These are phyloP conservation scores for Cocos nucifera DNA, from an alignment of 176 grass and related monocot species.

Conservation along the genomic window DNA sequence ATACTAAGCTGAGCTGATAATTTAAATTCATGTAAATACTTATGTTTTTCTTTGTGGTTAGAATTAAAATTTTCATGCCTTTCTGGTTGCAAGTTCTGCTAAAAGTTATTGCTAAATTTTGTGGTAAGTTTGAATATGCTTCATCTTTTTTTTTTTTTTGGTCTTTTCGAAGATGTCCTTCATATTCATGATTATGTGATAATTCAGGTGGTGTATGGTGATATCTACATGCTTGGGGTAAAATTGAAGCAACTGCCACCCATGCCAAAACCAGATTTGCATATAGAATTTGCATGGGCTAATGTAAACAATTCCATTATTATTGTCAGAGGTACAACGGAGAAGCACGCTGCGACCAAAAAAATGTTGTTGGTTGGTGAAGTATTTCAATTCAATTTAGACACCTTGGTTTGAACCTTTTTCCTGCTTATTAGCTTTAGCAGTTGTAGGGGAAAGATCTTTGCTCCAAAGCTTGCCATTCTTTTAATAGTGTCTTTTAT, in stretches of 20 bases:
- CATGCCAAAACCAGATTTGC: slow-evolving; percentile 89
- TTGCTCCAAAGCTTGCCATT: too few relatives aligned
- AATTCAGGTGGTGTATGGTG: slow-evolving; percentile 71
- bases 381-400: slow-evolving; percentile 80
- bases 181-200: not conserved
- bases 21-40: too few relatives aligned
- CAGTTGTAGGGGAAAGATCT: too few relatives aligned
- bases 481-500: too few relatives aligned
- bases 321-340: slow-evolving; percentile 78
- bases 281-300: slow-evolving; percentile 94
- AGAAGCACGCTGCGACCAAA: slow-evolving; percentile 79
- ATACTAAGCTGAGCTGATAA: too few relatives aligned
- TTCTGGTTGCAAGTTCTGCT: too few relatives aligned
- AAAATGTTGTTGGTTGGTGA: slow-evolving; percentile 85
- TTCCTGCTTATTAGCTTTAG: not conserved
- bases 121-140: too few relatives aligned
- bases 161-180: too few relatives aligned
- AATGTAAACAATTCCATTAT: slow-evolving; percentile 77
- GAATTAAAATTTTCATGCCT: too few relatives aligned
- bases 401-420: slow-evolving; percentile 37
- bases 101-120: too few relatives aligned
- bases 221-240: slow-evolving; percentile 80
- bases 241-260: slow-evolving; percentile 71
- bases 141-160: too few relatives aligned
- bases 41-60: too few relatives aligned